These are phyloP conservation scores for Chalciporus chontae DNA, from an alignment of 768 basidiomycete genomes.

Conservation along the genomic window DNA sequence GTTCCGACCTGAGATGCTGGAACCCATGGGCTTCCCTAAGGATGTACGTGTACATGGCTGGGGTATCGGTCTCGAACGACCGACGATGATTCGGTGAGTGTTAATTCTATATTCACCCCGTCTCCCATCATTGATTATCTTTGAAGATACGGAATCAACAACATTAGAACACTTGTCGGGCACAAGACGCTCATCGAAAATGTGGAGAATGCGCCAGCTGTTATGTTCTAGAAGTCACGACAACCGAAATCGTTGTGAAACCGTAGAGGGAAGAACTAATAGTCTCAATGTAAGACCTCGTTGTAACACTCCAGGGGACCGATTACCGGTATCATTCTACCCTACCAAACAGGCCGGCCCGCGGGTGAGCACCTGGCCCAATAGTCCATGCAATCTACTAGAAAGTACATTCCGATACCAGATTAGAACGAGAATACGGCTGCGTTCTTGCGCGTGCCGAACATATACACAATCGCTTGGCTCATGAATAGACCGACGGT, in stretches of 20 bases:
- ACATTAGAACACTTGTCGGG: conserved; percentile 94
- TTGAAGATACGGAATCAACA: conserved; percentile 89
- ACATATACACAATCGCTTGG: conserved; percentile 82
- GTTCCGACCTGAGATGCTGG: conserved; percentile 99
- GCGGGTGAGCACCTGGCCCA: conserved; percentile 8
- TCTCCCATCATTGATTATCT: background rate
- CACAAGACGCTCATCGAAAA: conserved; percentile 93
- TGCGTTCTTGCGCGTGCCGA: conserved; percentile 78
- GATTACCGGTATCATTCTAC: background rate
- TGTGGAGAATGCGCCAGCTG: conserved; percentile 86
- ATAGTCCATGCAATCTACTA: conserved; percentile 1
- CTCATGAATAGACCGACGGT: conserved; percentile 89
- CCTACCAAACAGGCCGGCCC: conserved; percentile 4
- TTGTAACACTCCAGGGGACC: background rate
- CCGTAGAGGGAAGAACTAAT: conserved; percentile 3
- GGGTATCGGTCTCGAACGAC: conserved; percentile 92
- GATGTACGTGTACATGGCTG: conserved; percentile 97
- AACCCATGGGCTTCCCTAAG: conserved; percentile 97
- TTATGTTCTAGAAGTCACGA: conserved; percentile 64
- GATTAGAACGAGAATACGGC: conserved; percentile 78
- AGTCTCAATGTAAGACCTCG: conserved; percentile 1
- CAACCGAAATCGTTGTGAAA: conserved; percentile 3
- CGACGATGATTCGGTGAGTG: conserved; percentile 95
- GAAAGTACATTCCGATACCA: background rate
- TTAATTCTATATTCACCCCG: background rate